Evolutionary conservation across 2,329 filamentous ascomycete genomes (phyloP).

Genomic region (Graphilbum sp.): DNA sequence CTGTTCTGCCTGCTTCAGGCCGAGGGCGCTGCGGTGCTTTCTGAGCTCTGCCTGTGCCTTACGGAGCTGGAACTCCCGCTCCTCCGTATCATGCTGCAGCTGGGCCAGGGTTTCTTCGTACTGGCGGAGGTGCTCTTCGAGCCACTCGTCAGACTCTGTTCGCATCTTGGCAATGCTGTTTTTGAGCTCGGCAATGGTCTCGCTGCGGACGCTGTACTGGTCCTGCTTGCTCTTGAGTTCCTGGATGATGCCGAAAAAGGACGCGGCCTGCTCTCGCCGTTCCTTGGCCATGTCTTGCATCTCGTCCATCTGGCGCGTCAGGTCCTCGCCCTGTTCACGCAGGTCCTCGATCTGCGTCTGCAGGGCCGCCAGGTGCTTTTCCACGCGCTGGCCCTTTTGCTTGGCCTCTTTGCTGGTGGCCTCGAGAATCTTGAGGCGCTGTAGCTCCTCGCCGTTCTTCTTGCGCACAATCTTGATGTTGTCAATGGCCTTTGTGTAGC

Average conservation of each 20-base stretch:
- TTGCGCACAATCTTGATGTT: conserved; percentile 82
- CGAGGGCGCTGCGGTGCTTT: conserved; percentile 27
- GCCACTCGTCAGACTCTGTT: conserved; percentile 58
- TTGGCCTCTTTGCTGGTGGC: conserved; percentile 48
- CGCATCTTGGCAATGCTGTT: conserved; percentile 56
- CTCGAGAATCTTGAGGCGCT: conserved; percentile 57
- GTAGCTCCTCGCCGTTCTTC: conserved; percentile 61
- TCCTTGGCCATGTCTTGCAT: conserved; percentile 30
- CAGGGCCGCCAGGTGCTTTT: conserved; percentile 48
- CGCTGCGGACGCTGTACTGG: conserved; percentile 52
- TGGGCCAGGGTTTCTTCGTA: conserved; percentile 60
- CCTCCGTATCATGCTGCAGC: conserved; percentile 45
- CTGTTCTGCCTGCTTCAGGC: conserved; percentile 42
- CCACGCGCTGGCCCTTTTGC: conserved; percentile 58
- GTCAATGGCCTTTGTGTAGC: conserved; percentile 94
- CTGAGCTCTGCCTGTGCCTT: conserved; percentile 39
- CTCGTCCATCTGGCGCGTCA: conserved; percentile 44
- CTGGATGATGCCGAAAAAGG: conserved; percentile 58
- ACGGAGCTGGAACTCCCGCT: conserved; percentile 46
- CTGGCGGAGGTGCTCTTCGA: conserved; percentile 55
- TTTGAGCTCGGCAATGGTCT: conserved; percentile 54
- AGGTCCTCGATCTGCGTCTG: conserved; percentile 48
- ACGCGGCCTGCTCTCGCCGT: conserved; percentile 56
- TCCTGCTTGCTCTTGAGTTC: conserved; percentile 62
- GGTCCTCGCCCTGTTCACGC: conserved; percentile 38